Conservation (phyloP, 306 rosid genomes). For the Hylodesmum podocarpum region DNA sequence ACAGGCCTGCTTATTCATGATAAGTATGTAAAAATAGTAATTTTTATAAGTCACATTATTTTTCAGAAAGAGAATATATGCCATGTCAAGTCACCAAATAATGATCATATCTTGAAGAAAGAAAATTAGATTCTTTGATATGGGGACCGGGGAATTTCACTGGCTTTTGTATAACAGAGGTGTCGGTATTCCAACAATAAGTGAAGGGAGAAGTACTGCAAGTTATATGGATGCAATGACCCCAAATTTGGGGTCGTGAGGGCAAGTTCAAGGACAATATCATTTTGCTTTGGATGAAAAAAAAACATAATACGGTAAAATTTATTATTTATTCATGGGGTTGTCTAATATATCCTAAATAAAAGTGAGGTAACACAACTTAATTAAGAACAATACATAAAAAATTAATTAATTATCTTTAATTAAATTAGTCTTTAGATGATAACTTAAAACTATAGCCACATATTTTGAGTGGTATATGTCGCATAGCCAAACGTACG, state of each 20-base stretch:
- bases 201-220: neutral
- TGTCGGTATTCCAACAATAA: neutral
- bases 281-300: neutral
- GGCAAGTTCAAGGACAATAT: neutral
- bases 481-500: neutral
- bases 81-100: conserved; percentile 1
- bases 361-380: no score
- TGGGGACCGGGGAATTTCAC: neutral
- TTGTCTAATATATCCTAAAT: no score
- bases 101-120: conserved; percentile 5
- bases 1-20: no score
- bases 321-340: neutral
- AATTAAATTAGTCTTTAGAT: neutral
- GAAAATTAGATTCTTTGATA: neutral
- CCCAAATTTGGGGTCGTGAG: neutral
- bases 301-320: neutral
- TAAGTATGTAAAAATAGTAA: no score
- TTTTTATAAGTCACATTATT: neutral
- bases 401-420: no score
- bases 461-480: neutral
- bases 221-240: neutral
- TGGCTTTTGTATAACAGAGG: neutral
- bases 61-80: neutral
- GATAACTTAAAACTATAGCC: neutral
- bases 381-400: no score